phyloP scores from a whole-genome alignment of 2,329 filamentous ascomycete genomes.

The Penicillium sp. region DNA sequence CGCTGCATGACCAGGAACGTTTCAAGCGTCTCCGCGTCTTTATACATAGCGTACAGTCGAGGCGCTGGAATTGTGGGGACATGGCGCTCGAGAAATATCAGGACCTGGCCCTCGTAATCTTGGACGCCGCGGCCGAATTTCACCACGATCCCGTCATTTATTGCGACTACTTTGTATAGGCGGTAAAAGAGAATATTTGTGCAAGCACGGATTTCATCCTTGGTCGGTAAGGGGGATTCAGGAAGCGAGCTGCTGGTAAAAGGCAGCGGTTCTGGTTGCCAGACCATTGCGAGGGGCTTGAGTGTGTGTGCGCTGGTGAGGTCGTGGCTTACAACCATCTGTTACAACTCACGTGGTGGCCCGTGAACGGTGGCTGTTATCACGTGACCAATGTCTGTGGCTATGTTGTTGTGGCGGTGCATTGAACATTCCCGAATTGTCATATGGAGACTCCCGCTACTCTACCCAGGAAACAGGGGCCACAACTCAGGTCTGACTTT shows the following conservation, averaged over 20 bases:
- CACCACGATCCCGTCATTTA: conserved; percentile 26
- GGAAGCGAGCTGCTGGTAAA: neutral
- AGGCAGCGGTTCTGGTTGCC: neutral
- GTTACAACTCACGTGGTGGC: neutral
- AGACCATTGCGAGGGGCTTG: neutral
- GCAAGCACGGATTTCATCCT: conserved; percentile 28
- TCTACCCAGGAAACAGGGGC: too few species aligned
- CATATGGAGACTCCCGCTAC: too few species aligned
- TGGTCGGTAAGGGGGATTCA: neutral
- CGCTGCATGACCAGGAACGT: conserved; percentile 31
- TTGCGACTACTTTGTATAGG: conserved; percentile 23
- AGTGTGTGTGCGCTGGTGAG: neutral
- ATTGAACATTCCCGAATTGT: too few species aligned
- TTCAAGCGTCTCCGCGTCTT: conserved; percentile 20
- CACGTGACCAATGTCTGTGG: too few species aligned
- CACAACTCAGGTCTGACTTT: too few species aligned
- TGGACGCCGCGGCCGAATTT: conserved; percentile 24
- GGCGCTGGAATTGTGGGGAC: conserved; percentile 28
- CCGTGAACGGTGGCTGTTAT: too few species aligned
- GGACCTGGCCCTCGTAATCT: conserved; percentile 15
- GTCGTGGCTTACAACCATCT: neutral
- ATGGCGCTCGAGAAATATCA: conserved; percentile 29
- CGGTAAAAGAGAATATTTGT: conserved; percentile 25
- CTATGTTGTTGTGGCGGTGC: too few species aligned
- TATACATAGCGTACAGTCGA: conserved; percentile 32